Conservation (phyloP, 257 asterid species). For the Nicotiana attenuata region DNA sequence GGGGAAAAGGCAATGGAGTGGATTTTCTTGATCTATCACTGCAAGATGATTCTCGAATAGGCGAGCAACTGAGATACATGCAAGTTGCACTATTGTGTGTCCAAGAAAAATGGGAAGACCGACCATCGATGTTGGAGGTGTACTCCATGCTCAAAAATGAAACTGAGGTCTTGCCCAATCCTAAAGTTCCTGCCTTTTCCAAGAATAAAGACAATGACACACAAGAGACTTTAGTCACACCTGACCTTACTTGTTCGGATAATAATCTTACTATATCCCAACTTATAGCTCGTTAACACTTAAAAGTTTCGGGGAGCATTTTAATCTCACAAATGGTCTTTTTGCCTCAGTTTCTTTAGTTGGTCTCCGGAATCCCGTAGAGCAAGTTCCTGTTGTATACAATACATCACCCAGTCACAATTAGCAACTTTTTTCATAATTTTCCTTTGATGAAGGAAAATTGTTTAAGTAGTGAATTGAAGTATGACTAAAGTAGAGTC, state of each 20-base stretch:
- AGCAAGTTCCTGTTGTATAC: neutral
- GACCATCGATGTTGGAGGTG: slow-evolving; percentile 38
- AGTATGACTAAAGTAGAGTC: neutral
- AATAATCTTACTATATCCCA: slow-evolving; percentile 18
- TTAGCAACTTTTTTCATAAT: neutral
- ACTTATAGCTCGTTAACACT: slow-evolving; percentile 19
- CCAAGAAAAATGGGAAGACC: slow-evolving; percentile 30
- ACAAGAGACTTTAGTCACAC: neutral
- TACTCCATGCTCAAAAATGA: slow-evolving; percentile 32
- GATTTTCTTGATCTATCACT: slow-evolving; percentile 27
- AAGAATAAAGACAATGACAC: neutral
- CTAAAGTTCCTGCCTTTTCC: slow-evolving; percentile 31
- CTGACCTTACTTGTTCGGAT: slow-evolving; percentile 9
- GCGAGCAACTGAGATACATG: slow-evolving; percentile 24
- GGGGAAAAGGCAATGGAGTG: slow-evolving; percentile 17
- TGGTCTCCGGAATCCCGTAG: neutral
- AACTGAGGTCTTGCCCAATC: slow-evolving; percentile 13
- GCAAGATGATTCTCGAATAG: slow-evolving; percentile 15
- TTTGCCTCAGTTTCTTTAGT: neutral
- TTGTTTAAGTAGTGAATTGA: neutral
- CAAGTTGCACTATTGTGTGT: slow-evolving; percentile 38
- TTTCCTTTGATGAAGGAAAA: neutral
- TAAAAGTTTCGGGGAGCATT: neutral
- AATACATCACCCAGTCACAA: neutral
- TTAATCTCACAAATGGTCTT: neutral